Conservation (phyloP, 2,329 filamentous ascomycete genomes). For the Lachnellula subtilissima region DNA sequence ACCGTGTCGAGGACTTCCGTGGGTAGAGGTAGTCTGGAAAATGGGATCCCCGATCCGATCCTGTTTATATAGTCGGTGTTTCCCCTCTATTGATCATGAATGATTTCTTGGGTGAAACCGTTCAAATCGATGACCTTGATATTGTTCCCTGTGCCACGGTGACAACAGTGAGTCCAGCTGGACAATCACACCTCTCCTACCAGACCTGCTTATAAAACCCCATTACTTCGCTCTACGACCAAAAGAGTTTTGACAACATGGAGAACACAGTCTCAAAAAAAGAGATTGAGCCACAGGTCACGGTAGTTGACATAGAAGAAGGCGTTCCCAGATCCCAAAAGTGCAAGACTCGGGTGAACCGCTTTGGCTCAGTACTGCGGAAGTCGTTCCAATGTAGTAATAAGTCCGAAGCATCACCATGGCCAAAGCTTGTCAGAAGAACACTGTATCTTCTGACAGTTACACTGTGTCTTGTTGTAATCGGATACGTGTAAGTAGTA, state of each 20-base stretch:
- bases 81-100: no score
- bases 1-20: not conserved
- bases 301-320: conserved; percentile 8
- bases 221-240: not conserved
- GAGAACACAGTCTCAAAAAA: not conserved
- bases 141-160: not conserved
- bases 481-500: conserved; percentile 10
- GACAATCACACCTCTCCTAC: not conserved
- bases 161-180: not conserved
- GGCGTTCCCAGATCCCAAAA: not conserved
- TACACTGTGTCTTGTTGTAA: conserved; percentile 1
- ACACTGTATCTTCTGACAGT: conserved; percentile 7
- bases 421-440: conserved; percentile 11
- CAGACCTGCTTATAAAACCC: not conserved
- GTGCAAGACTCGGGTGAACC: not conserved
- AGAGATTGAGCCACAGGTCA: not conserved
- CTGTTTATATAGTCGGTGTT: no score
- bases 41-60: no score
- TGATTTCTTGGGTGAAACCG: no score
- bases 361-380: conserved; percentile 2
- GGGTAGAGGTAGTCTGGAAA: no score
- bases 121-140: no score
- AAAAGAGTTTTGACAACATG: not conserved
- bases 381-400: conserved; percentile 1
- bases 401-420: conserved; percentile 7